A percentile compares a stretch with the other conserved stretches of the same genome.
phyloP scores from a whole-genome alignment of 345 rosid genomes.

The Ceriops decandra region DNA sequence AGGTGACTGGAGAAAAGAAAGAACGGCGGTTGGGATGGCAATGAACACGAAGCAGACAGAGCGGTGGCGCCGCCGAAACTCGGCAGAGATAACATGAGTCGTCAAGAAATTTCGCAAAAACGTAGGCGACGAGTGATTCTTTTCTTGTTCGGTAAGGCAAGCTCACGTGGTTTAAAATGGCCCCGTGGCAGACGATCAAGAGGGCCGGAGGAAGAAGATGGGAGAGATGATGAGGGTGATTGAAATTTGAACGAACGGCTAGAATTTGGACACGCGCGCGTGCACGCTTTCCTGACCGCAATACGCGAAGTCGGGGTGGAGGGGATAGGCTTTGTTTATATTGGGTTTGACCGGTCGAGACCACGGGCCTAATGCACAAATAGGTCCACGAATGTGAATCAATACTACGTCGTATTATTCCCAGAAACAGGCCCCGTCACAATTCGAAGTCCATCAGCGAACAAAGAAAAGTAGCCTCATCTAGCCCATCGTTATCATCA shows the following conservation, averaged over 20 bases:
- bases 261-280: conserved; percentile 23
- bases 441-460: too few species aligned
- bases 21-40: not conserved
- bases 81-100: conserved; percentile 39
- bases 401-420: too few species aligned
- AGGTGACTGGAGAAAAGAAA: conserved; percentile 3
- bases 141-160: not conserved
- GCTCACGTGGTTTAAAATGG: not conserved
- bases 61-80: conserved; percentile 32
- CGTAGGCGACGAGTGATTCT: not conserved
- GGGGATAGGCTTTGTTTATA: not conserved
- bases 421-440: too few species aligned
- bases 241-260: conserved; percentile 43
- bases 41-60: conserved; percentile 19
- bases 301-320: not conserved
- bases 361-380: too few species aligned
- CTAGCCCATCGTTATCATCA: not conserved
- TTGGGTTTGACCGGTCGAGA: too few species aligned
- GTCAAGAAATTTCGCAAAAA: not conserved
- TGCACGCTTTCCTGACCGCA: not conserved
- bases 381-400: too few species aligned
- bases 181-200: not conserved
- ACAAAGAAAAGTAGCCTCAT: not conserved
- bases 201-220: not conserved
- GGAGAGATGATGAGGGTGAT: not conserved